Evolutionary conservation across 345 rosid genomes (phyloP), one percentile per base, ranked within the genome.

Genomic region (Odontarrhena argentea): DNA sequence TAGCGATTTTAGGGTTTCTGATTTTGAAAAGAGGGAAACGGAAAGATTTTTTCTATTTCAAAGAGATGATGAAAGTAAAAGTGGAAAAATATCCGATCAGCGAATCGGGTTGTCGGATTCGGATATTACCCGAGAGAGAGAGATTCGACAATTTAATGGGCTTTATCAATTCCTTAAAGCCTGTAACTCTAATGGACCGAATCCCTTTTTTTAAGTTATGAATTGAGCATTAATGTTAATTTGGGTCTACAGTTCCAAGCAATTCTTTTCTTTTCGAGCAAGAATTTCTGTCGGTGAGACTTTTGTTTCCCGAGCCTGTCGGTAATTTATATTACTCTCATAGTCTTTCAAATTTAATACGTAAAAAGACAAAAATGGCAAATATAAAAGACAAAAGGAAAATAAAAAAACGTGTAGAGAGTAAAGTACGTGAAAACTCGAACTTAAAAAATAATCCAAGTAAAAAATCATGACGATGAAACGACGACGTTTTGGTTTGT

Each of bases 1-100:
- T 45, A 44, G 41, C 44, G 48, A 44, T 38, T 18, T 36, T 57
- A 57, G 77, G 77, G 65, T 45, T 73, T 60, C 49, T 44, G 67
- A 59, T 44, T 45, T 66, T 35, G 25, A 38, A 63, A 54, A 46
- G 72, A 58, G 71, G 70, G 71, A 65, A 73, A 73, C 61, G 59
- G 47, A 52, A 26, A 3, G 60, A 18, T 18, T 51, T 59, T 35
- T 10, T 32, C 36, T 32, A 25, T 53, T 70, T 63, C 56, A 55
- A 63, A 71, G 75, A 38, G 48, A 37, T 11, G 51, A 18, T 32
- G 36, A 32, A 32, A 26, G 34, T 2, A 12, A 35, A 25, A 65
- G 2, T 14, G 8, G 37, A 28, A 7, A 12, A 34, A n/a, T 1
- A 4, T 32, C 63, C 65, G 65, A 30, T 22, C 35, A 62, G 14